phyloP scores from a whole-genome alignment of 2,329 filamentous ascomycete species.

The Lachnellula hyalina region DNA sequence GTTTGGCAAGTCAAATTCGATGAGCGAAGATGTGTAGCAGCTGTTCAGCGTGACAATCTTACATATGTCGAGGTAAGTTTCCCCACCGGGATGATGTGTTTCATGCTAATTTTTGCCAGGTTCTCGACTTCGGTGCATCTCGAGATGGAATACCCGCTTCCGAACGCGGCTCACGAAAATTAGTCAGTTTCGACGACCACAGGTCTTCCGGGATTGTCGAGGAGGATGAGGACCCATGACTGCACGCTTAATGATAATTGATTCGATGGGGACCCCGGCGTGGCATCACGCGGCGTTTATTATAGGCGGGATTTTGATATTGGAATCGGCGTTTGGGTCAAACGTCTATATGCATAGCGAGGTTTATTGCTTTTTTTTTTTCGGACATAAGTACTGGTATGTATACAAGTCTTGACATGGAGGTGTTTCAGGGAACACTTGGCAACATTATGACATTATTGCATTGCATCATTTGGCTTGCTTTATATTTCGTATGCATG shows the following conservation, averaged over 20 bases:
- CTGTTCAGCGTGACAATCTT: conserved; percentile 84
- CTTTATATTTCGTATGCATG: background rate
- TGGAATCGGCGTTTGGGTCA: conserved; percentile 1
- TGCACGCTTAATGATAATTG: conserved; percentile 12
- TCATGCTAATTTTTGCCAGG: conserved; percentile 50
- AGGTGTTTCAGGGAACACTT: conserved; percentile 2
- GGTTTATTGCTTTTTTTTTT: conserved; percentile 4
- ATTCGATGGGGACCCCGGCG: background rate
- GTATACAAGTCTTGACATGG: conserved; percentile 1
- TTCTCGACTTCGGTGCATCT: conserved; percentile 92
- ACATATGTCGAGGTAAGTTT: conserved; percentile 89
- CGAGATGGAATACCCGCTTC: conserved; percentile 77
- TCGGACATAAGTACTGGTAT: conserved; percentile 9
- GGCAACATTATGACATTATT: conserved; percentile 1
- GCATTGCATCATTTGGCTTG: conserved; percentile 1
- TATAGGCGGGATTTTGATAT: conserved; percentile 8
- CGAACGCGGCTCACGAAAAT: conserved; percentile 72
- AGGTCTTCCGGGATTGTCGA: conserved; percentile 9
- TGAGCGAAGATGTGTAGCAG: conserved; percentile 88
- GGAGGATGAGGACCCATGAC: conserved; percentile 17
- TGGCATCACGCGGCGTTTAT: conserved; percentile 2
- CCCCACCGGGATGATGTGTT: background rate
- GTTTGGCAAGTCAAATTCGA: conserved; percentile 99
- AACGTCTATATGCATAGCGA: conserved; percentile 16
- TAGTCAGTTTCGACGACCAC: conserved; percentile 32